Conservation (phyloP, 106 monocot genomes). For the Apostasia ramifera region DNA sequence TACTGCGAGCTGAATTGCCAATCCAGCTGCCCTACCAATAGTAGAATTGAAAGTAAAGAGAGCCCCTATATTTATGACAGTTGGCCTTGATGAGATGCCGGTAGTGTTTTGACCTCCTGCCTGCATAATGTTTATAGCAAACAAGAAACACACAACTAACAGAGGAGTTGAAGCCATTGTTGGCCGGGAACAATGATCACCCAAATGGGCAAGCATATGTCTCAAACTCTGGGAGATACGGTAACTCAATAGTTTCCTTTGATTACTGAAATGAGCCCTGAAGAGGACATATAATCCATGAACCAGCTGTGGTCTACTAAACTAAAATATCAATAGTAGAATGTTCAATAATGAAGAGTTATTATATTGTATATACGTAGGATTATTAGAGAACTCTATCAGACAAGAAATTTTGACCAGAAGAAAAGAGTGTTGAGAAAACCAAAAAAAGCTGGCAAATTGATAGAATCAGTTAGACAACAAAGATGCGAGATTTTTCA, state of each 20-base stretch:
- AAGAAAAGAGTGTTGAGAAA: too few species aligned
- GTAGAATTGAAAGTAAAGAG: constrained; percentile 50
- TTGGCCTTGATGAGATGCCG: constrained; percentile 7
- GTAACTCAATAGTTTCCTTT: neutral
- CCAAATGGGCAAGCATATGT: neutral
- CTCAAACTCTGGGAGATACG: neutral
- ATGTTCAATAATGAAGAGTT: neutral
- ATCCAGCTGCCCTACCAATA: constrained; percentile 33
- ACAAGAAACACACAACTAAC: constrained; percentile 4
- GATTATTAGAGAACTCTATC: too few species aligned
- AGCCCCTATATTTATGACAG: constrained; percentile 29
- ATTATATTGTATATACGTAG: too few species aligned
- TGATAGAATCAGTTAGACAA: too few species aligned
- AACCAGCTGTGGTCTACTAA: too few species aligned
- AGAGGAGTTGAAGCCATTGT: neutral
- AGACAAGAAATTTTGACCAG: too few species aligned
- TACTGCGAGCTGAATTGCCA: constrained; percentile 38
- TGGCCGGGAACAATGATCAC: neutral
- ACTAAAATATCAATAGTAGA: too few species aligned
- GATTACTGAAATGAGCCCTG: neutral
- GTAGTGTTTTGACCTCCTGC: constrained; percentile 5
- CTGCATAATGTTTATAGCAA: neutral
- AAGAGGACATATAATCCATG: neutral
- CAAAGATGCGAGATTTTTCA: too few species aligned
- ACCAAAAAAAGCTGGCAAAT: too few species aligned